These are phyloP conservation scores for Phytophthora lateralis DNA, from an alignment of 352 stramenopile species.

Conservation along the genomic window DNA sequence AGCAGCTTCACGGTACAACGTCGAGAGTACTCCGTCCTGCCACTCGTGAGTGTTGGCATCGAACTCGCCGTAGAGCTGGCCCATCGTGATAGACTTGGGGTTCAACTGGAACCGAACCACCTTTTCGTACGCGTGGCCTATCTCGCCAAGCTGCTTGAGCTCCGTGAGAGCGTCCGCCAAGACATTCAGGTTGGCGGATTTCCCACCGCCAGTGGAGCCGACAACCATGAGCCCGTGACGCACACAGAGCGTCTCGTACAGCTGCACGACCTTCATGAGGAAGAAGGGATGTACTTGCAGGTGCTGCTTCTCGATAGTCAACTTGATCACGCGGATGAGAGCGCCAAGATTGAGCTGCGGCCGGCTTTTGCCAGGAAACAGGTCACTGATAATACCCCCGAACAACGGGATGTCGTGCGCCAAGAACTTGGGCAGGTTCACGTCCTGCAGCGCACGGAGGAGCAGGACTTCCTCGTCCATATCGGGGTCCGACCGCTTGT, in stretches of 20 bases:
- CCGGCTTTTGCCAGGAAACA: slow-evolving; percentile 92
- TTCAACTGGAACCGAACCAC: slow-evolving; percentile 92
- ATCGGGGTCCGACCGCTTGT: slow-evolving; percentile 93
- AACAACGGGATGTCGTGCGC: slow-evolving; percentile 95
- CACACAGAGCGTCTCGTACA: slow-evolving; percentile 96
- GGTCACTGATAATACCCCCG: slow-evolving; percentile 93
- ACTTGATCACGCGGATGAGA: slow-evolving; percentile 86
- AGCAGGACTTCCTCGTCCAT: slow-evolving; percentile 94
- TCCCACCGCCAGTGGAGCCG: slow-evolving; percentile 92
- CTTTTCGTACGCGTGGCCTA: slow-evolving; percentile 85
- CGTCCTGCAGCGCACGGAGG: slow-evolving; percentile 92
- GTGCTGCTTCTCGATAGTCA: slow-evolving; percentile 81
- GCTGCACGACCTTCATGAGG: slow-evolving; percentile 92
- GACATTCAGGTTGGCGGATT: slow-evolving; percentile 88
- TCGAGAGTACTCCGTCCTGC: slow-evolving; percentile 93
- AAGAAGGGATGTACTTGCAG: slow-evolving; percentile 93
- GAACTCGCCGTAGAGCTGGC: slow-evolving; percentile 95
- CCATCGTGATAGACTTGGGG: slow-evolving; percentile 96
- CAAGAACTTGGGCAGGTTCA: slow-evolving; percentile 96
- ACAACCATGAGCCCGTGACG: slow-evolving; percentile 96
- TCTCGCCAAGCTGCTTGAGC: slow-evolving; percentile 80
- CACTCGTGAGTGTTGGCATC: slow-evolving; percentile 96
- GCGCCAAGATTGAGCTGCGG: slow-evolving; percentile 92
- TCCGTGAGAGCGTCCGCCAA: slow-evolving; percentile 87
- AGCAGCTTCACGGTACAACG: slow-evolving; percentile 89